Base-by-base conservation (phyloP, 2,329 filamentous ascomycete genomes). In the Fusarium sambucinum region DNA sequence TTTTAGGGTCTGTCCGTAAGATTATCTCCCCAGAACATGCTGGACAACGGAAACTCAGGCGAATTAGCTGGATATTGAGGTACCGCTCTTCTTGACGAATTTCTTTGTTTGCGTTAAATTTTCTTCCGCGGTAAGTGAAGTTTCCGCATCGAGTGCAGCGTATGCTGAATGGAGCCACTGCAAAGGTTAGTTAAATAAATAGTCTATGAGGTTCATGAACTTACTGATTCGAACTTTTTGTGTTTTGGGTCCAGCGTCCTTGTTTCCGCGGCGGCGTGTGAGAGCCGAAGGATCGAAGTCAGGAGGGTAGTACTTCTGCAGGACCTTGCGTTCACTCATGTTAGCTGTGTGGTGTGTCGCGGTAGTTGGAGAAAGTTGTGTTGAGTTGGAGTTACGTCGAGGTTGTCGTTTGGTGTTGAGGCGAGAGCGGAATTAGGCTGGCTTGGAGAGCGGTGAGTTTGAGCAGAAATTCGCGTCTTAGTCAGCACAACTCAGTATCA, bases 91-190 rank as follows among this genome's bases (percentile, higher is more conserved):
- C n/a, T n/a, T n/a, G n/a, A n/a, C n/a, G n/a, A n/a, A n/a, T n/a
- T n/a, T n/a, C n/a, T n/a, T n/a, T n/a, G n/a, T n/a, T 87, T 4
- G 93, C 91, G 80, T 98, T 98, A 86, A 98, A 98, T 76, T 97
- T 98, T 63, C 94, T 89, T 0, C 32, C 32, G 3, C 7, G 7
- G 4, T 33, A 33, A 75, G 97, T 96, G 82, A 91, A 97, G 80
- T 96, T 92, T 63, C 83, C 84, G 63, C 84, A 86, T 1, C 79
- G 79, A 4, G 79, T 80, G 69, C 83, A 85, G 35, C 81, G 80
- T 77, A 80, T 79, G 3, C 74, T 75, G 54, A 80, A 81, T 1
- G 78, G 78, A 42, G 47, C 23, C 47, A 52, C 38, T 42, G 12
- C 3, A 11, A 13, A 19, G 5, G 3, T 45, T 19, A 27, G 23